Base-by-base conservation (phyloP, 2,329 filamentous ascomycete genomes). In the Aspergillus costaricaensis region DNA sequence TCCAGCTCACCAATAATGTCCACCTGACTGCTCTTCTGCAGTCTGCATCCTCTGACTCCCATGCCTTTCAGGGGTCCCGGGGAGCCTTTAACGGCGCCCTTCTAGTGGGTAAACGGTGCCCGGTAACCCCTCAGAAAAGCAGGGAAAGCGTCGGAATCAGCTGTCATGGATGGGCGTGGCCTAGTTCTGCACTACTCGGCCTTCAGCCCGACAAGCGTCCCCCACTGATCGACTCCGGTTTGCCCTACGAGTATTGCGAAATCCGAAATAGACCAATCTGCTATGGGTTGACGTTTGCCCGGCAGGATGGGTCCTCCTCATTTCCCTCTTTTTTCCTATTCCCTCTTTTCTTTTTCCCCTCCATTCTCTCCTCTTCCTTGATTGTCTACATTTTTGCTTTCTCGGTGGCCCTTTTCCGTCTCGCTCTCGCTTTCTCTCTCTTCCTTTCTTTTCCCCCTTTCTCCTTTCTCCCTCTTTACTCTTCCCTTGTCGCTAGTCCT, bases 161-260 rank as follows among this genome's bases (percentile, higher is more conserved):
- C 47, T 50, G 47, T 50, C 47, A 50, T 50, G 47, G 41, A 17
- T n/a, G 44, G 44, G 44, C 12, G 21, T 25, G 23, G 47, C 15
- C 47, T 50, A 50, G 25, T 50, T 50, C 47, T 32, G 47, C 47
- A 50, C 47, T 50, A 50, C 39, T 43, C 43, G 39, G 43, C 39
- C 25, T 47, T 55, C 53, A 55, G 53, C 53, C 53, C 43, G 53
- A 55, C 53, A 30, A 32, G 53, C 39, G 43, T 47, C 25, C 53
- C 39, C 53, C 53, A 55, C 53, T 55, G 53, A 55, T 55, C 53
- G 39, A 55, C 53, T 55, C 30, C 53, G 39, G 25, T 55, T 44
- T 55, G 53, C 53, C 53, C 53, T 55, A 47, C 39, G 19, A 55
- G 25, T 23, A 43, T 44, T 55, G 39, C 53, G 19, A 19, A 44